These are phyloP conservation scores for Chrysanthemum lavandulifolium DNA, from an alignment of 129 eudicot species.

Conservation along the genomic window DNA sequence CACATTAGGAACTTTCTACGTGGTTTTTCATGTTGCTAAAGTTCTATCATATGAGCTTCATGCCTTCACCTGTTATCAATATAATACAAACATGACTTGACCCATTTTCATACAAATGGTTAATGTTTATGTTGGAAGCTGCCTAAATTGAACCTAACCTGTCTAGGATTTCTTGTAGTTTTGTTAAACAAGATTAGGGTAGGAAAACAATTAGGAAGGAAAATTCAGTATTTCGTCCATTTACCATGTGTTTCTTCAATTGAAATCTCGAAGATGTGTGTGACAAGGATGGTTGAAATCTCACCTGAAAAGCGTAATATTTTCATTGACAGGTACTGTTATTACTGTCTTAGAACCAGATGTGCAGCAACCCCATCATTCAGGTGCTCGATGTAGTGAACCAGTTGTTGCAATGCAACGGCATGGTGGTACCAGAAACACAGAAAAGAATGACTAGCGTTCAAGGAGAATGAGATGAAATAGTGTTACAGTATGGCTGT, in stretches of 20 bases:
- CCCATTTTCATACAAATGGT: not conserved
- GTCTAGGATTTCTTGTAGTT: not conserved
- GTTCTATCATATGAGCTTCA: not conserved
- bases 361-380: conserved; percentile 78
- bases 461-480: conserved; percentile 20
- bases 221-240: not conserved
- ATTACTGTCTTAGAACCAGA: conserved; percentile 93
- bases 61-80: not conserved
- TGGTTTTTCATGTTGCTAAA: too few relatives aligned
- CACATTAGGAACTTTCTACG: too few relatives aligned
- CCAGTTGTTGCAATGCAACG: conserved; percentile 95
- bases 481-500: conserved; percentile 21
- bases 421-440: conserved; percentile 45
- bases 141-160: not conserved
- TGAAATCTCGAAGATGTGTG: not conserved
- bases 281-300: not conserved
- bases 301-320: conserved; percentile 6
- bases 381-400: conserved; percentile 82
- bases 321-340: conserved; percentile 31
- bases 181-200: not conserved
- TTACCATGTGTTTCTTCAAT: not conserved
- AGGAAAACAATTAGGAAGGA: not conserved
- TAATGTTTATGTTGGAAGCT: not conserved
- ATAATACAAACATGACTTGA: not conserved
- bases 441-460: conserved; percentile 19